Percentiles rank a stretch among this genome's conserved stretches.
phyloP scores from a whole-genome alignment of 2,329 filamentous ascomycete genomes.

The Xylaria sp. region DNA sequence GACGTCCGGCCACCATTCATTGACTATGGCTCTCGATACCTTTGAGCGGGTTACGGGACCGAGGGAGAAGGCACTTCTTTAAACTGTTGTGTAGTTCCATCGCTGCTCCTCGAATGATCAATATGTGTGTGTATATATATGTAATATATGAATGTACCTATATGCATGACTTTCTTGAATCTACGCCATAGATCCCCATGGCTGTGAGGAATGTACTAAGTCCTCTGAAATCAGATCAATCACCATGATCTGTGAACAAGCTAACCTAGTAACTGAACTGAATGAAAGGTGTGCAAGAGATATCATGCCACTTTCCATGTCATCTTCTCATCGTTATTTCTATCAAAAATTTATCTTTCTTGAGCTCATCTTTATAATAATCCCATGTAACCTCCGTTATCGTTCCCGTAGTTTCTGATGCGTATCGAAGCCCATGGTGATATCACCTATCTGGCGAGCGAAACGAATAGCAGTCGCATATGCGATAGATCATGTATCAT shows the following conservation, averaged over 20 bases:
- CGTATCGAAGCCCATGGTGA: background rate
- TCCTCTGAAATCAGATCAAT: too few relatives aligned
- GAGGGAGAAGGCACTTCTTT: constrained; percentile 59
- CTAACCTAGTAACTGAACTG: too few relatives aligned
- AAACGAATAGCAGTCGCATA: background rate
- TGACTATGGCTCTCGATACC: constrained; percentile 69
- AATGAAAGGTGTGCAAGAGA: too few relatives aligned
- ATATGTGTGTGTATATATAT: background rate
- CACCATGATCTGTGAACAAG: too few relatives aligned
- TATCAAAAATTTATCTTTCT: too few relatives aligned
- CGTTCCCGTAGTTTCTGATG: background rate
- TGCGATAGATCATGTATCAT: constrained; percentile 10
- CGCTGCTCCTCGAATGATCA: too few relatives aligned
- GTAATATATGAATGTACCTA: background rate
- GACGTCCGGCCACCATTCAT: constrained; percentile 80
- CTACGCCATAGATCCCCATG: too few relatives aligned
- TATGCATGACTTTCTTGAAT: background rate
- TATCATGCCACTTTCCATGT: too few relatives aligned
- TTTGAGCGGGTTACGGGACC: constrained; percentile 67
- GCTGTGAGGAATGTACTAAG: too few relatives aligned
- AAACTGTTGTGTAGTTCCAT: background rate
- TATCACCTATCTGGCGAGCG: background rate
- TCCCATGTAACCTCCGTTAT: background rate
- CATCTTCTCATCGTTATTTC: too few relatives aligned
- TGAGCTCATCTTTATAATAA: background rate